Evolutionary conservation across 2,329 filamentous ascomycete species (phyloP).

Genomic region (Moelleriella libera): DNA sequence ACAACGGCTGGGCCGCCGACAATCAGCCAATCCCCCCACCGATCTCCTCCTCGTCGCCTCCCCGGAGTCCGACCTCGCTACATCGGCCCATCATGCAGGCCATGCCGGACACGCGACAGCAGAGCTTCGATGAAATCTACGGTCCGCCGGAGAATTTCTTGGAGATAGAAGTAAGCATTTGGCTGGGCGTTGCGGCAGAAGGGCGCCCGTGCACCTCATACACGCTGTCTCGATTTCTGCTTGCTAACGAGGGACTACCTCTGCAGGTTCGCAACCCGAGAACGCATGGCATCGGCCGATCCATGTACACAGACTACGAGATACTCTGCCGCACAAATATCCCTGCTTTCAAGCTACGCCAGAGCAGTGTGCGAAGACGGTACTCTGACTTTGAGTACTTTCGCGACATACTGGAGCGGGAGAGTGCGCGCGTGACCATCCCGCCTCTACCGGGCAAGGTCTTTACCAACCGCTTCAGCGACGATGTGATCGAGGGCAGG

Average conservation of each 20-base stretch:
- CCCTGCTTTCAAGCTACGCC: slow-evolving; percentile 91
- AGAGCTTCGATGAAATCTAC: slow-evolving; percentile 98
- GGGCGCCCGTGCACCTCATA: too few relatives aligned
- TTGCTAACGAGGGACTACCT: too few relatives aligned
- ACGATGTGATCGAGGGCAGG: slow-evolving; percentile 94
- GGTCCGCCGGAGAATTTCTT: slow-evolving; percentile 97
- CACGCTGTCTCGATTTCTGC: too few relatives aligned
- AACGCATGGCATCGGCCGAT: slow-evolving; percentile 84
- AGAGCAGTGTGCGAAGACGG: slow-evolving; percentile 74
- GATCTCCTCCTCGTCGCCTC: slow-evolving; percentile 8
- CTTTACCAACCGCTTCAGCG: slow-evolving; percentile 93
- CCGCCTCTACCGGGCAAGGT: slow-evolving; percentile 93
- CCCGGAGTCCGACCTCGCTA: slow-evolving; percentile 17
- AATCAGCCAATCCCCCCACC: slow-evolving; percentile 4
- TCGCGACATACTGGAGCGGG: slow-evolving; percentile 91
- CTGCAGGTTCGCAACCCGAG: slow-evolving; percentile 70
- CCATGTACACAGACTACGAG: slow-evolving; percentile 98
- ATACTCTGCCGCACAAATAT: slow-evolving; percentile 98
- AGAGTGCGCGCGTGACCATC: slow-evolving; percentile 87
- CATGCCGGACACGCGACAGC: slow-evolving; percentile 63
- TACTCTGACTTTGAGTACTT: slow-evolving; percentile 99
- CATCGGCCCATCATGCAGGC: slow-evolving; percentile 47
- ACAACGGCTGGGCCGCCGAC: slow-evolving; percentile 17
- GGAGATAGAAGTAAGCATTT: slow-evolving; percentile 68
- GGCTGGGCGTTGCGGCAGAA: too few relatives aligned